Percentiles rank a stretch among this genome's conserved stretches.
Evolutionary conservation across 129 eudicot genomes (phyloP).

Genomic region (Artemisia tridentata): DNA sequence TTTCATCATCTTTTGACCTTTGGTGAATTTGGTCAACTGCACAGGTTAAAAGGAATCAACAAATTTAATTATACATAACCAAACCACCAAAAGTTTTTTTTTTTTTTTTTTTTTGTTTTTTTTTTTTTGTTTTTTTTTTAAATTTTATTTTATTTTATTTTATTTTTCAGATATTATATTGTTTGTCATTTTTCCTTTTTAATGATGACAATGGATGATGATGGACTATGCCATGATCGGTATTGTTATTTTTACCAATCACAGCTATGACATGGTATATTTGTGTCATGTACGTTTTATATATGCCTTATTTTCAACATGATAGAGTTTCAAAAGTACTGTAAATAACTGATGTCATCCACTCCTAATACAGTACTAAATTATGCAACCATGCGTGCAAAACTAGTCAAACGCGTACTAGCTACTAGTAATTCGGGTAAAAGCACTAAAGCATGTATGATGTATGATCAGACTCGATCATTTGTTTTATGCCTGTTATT

Average conservation of each 20-base stretch:
- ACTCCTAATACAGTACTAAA: no score
- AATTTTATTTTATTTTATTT: no score
- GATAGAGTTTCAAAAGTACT: background rate
- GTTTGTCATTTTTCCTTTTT: background rate
- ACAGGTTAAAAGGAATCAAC: constrained; percentile 24
- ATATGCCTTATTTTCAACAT: background rate
- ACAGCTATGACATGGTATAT: background rate
- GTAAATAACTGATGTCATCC: background rate
- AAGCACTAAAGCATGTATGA: no score
- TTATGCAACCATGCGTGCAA: background rate
- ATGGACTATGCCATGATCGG: background rate
- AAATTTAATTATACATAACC: constrained; percentile 29
- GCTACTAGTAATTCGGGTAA: no score
- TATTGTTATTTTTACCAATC: background rate
- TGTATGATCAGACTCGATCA: no score
- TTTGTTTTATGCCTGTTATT: no score
- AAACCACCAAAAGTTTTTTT: constrained; percentile 24
- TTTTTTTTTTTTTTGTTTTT: background rate
- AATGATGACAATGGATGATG: background rate
- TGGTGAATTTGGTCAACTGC: constrained; percentile 38
- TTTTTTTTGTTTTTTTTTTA: background rate
- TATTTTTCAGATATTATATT: background rate
- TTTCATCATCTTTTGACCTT: constrained; percentile 26
- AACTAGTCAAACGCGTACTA: no score
- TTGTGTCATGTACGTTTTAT: no score